phyloP scores from a whole-genome alignment of 495 filamentous ascomycete genomes.

The Apiosordaria backusii region DNA sequence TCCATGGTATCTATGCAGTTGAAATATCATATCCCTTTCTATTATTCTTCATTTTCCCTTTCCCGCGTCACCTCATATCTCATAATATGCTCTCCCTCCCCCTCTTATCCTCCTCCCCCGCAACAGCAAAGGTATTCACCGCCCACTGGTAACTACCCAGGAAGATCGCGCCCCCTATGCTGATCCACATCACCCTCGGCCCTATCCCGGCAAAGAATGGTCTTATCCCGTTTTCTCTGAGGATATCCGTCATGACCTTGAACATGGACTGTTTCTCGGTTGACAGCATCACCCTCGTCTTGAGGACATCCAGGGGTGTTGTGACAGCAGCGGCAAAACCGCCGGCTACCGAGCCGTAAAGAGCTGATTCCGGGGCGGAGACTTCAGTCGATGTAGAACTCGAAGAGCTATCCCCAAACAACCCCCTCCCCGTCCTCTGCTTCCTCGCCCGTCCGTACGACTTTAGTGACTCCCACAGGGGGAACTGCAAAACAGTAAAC shows the following conservation, averaged over 20 bases:
- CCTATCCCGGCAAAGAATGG: slow-evolving; percentile 88
- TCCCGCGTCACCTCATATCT: background rate
- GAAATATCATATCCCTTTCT: too few species aligned
- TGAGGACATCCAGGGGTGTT: slow-evolving; percentile 92
- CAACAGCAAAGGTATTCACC: slow-evolving; percentile 59
- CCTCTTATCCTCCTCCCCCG: slow-evolving; percentile 31
- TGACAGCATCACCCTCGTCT: slow-evolving; percentile 93
- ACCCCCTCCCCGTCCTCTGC: slow-evolving; percentile 46
- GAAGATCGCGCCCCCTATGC: slow-evolving; percentile 88
- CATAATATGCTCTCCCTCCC: slow-evolving; percentile 27
- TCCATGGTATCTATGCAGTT: too few species aligned
- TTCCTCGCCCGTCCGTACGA: slow-evolving; percentile 40
- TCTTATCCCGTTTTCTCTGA: slow-evolving; percentile 64
- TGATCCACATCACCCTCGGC: slow-evolving; percentile 90
- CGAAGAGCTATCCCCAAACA: slow-evolving; percentile 31
- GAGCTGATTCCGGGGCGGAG: slow-evolving; percentile 71
- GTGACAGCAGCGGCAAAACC: slow-evolving; percentile 84
- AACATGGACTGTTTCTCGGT: slow-evolving; percentile 54
- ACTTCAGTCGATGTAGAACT: slow-evolving; percentile 40
- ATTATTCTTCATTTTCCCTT: background rate
- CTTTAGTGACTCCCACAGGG: slow-evolving; percentile 94
- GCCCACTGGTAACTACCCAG: slow-evolving; percentile 94
- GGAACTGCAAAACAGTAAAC: slow-evolving; percentile 95
- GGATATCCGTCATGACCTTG: slow-evolving; percentile 61
- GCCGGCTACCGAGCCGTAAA: slow-evolving; percentile 81